A percentile compares a stretch with the other conserved stretches of the same genome.
Evolutionary conservation across 441 rosid species (phyloP).

Genomic region (Erodium chrysanthum): DNA sequence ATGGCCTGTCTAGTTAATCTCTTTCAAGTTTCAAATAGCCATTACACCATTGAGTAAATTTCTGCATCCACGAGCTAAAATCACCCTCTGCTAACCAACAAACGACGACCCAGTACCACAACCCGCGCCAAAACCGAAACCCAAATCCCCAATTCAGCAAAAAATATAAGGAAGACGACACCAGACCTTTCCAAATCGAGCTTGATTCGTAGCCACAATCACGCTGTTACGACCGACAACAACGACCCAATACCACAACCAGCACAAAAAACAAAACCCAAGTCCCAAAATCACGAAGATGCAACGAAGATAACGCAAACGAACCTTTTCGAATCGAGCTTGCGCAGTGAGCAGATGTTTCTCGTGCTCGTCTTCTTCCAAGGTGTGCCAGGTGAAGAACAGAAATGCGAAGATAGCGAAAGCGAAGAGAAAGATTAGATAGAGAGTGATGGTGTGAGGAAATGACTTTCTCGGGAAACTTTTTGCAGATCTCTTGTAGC

Average conservation of each 20-base stretch:
- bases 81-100: background rate
- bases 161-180: background rate
- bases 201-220: background rate
- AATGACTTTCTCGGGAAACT: conserved; percentile 32
- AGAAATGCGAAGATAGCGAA: conserved; percentile 38
- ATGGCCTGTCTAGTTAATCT: too few relatives aligned
- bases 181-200: background rate
- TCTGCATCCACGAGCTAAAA: background rate
- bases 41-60: background rate
- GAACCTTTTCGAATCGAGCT: background rate
- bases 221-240: background rate
- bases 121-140: background rate
- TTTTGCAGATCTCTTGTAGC: conserved; percentile 31
- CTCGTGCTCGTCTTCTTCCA: conserved; percentile 29
- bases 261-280: too few relatives aligned
- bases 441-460: conserved; percentile 27
- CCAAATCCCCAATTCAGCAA: background rate
- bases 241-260: background rate
- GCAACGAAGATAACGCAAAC: background rate
- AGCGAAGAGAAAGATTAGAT: conserved; percentile 39
- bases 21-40: too few relatives aligned
- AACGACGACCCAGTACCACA: background rate
- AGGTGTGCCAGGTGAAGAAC: conserved; percentile 31
- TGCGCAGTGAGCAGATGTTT: background rate
- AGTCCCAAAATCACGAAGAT: background rate